These are phyloP conservation scores for Vachellia pachyceras DNA, from an alignment of 306 rosid genomes.

Conservation along the genomic window DNA sequence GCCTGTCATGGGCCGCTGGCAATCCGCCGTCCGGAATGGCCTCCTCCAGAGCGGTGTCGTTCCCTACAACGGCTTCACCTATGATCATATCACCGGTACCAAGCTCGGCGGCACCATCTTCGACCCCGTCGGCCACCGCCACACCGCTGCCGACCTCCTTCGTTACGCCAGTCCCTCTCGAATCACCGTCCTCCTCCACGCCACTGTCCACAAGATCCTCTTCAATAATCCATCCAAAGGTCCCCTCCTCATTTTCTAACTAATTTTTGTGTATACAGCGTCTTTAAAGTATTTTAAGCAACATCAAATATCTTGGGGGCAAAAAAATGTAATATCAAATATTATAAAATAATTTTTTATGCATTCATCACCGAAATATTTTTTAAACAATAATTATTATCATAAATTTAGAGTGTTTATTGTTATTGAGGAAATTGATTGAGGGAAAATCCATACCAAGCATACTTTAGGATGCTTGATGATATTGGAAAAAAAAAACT, in stretches of 20 bases:
- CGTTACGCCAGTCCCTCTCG: constrained; percentile 59
- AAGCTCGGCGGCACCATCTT: constrained; percentile 86
- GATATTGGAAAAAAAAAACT: neutral
- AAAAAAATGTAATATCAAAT: too few relatives aligned
- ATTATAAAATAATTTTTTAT: too few relatives aligned
- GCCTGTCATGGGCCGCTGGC: constrained; percentile 66
- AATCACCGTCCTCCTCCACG: constrained; percentile 60
- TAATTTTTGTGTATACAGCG: too few relatives aligned
- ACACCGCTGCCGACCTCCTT: constrained; percentile 77
- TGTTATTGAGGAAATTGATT: too few relatives aligned
- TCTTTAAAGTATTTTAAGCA: too few relatives aligned
- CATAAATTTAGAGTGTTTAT: too few relatives aligned
- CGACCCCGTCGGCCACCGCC: constrained; percentile 58
- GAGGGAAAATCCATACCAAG: too few relatives aligned
- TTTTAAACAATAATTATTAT: too few relatives aligned
- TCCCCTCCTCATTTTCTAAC: neutral
- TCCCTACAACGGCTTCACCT: constrained; percentile 81
- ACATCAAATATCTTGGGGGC: too few relatives aligned
- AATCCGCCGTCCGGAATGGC: constrained; percentile 69
- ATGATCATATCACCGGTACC: constrained; percentile 75
- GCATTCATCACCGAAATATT: too few relatives aligned
- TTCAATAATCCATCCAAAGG: constrained; percentile 47
- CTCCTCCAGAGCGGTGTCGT: constrained; percentile 52
- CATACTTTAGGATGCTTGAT: too few relatives aligned
- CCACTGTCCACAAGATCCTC: constrained; percentile 60